Base-by-base conservation (phyloP, 1,139 yeast species). In the Candida tunisiensis region DNA sequence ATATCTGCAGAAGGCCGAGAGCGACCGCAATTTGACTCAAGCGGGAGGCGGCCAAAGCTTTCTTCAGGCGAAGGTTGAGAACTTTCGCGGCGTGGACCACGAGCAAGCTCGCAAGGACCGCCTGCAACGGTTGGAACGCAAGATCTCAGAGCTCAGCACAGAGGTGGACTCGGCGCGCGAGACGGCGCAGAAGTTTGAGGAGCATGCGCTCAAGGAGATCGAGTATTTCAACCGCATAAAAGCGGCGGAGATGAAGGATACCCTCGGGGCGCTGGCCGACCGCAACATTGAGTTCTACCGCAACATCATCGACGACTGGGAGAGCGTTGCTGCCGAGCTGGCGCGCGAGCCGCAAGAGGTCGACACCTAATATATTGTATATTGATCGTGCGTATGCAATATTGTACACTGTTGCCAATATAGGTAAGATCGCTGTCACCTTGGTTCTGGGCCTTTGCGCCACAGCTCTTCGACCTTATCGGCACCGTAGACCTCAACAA, bases 161-260 rank as follows among this genome's bases (percentile, higher is more conserved):
- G 80, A 71, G 35, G 62, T 72, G 25, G 70, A 70, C 15, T 62
- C 69, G 28, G 80, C 92, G 9, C 73, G 71, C 41, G 61, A 68
- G 38, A 70, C 80, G 6, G 74, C 80, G 21, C 74, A 74, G 37
- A 73, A 72, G 32, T 74, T 69, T 43, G 83, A 75, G 38, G 63
- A 60, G 29, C 71, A 69, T 34, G 63, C 75, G 1, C 40, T 70
- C 25, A 63, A 65, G 32, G 98, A 88, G 47, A 78, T 80, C 37
- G 72, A 75, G 6, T 67, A 74, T 36, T 85, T 92, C 62, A 93
- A 88, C 40, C 62, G 61, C 21, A 77, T 80, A 39, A 85, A 83
- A 49, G 69, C 79, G 23, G 57, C 62, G 21, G 96, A 88, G 50
- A 60, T 88, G 49, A 74, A 75, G 44, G 60, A 61, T 21, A 66